Evolutionary conservation across 2,329 filamentous ascomycete species (phyloP).

Genomic region (Fusarium sambucinum): DNA sequence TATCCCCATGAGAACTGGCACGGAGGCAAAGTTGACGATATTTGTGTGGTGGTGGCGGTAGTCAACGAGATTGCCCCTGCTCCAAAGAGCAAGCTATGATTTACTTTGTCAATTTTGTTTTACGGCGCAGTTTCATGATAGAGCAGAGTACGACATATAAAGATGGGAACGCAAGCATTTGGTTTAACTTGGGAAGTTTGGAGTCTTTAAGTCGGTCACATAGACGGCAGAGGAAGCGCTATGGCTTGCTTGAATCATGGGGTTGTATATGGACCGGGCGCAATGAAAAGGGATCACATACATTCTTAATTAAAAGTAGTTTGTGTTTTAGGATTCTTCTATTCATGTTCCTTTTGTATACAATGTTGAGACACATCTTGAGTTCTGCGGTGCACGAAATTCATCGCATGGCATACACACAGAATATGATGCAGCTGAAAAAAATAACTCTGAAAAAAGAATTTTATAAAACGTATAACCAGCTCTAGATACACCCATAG

Average conservation of each 20-base stretch:
- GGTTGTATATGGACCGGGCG: slow-evolving; percentile 40
- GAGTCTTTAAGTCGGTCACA: slow-evolving; percentile 44
- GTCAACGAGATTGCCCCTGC: slow-evolving; percentile 71
- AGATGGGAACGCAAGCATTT: slow-evolving; percentile 46
- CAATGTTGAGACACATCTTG: neutral
- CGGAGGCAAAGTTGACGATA: slow-evolving; percentile 96
- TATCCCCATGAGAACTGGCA: slow-evolving; percentile 89
- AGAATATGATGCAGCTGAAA: neutral
- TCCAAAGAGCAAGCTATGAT: slow-evolving; percentile 53
- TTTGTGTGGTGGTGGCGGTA: slow-evolving; percentile 85
- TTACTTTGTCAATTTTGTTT: slow-evolving; percentile 21
- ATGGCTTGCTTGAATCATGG: slow-evolving; percentile 32
- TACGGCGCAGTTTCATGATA: slow-evolving; percentile 43
- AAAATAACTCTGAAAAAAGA: neutral
- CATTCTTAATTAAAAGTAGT: slow-evolving; percentile 37
- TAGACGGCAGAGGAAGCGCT: slow-evolving; percentile 30
- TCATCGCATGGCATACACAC: neutral
- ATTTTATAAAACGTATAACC: neutral
- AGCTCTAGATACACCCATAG: no score
- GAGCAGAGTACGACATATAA: slow-evolving; percentile 43
- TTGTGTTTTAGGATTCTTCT: neutral
- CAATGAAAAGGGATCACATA: slow-evolving; percentile 33
- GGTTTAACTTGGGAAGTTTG: slow-evolving; percentile 43
- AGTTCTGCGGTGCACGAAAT: neutral
- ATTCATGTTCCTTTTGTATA: neutral